Conservation (phyloP, 305 asterid species). For the Fraxinus ornus region DNA sequence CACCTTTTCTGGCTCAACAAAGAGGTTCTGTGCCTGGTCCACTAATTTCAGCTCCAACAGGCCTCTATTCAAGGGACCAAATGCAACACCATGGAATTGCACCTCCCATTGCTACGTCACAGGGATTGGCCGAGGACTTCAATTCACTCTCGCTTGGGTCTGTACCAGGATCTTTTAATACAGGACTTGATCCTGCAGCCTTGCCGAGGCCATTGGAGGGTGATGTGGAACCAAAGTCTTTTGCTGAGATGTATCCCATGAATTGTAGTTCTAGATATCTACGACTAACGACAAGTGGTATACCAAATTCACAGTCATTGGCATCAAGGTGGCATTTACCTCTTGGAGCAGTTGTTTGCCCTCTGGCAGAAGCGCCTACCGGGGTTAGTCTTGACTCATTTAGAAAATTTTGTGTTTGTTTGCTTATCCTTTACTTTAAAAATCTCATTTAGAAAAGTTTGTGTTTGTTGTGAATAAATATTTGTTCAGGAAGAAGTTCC, state of each 20-base stretch:
- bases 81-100: slow-evolving; percentile 54
- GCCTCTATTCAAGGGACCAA: slow-evolving; percentile 46
- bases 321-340: slow-evolving; percentile 97
- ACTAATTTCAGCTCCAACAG: slow-evolving; percentile 47
- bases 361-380: slow-evolving; percentile 84
- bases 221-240: slow-evolving; percentile 63
- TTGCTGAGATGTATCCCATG: slow-evolving; percentile 73
- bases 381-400: slow-evolving; percentile 61
- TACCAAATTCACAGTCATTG: slow-evolving; percentile 93
- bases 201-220: slow-evolving; percentile 95
- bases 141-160: slow-evolving; percentile 87
- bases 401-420: neutral
- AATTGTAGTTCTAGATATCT: slow-evolving; percentile 77
- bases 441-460: slow-evolving; percentile 14
- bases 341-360: slow-evolving; percentile 96
- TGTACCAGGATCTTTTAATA: slow-evolving; percentile 84
- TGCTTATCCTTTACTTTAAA: neutral
- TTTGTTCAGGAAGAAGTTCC: slow-evolving; percentile 94
- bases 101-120: slow-evolving; percentile 61
- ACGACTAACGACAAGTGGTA: slow-evolving; percentile 77
- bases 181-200: slow-evolving; percentile 70
- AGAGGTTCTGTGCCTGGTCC: slow-evolving; percentile 70
- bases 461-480: slow-evolving; percentile 22
- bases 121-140: slow-evolving; percentile 84
- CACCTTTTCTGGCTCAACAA: slow-evolving; percentile 54